Evolutionary conservation across 495 filamentous ascomycete genomes (phyloP).

Genomic region (Talaromyces ruber): DNA sequence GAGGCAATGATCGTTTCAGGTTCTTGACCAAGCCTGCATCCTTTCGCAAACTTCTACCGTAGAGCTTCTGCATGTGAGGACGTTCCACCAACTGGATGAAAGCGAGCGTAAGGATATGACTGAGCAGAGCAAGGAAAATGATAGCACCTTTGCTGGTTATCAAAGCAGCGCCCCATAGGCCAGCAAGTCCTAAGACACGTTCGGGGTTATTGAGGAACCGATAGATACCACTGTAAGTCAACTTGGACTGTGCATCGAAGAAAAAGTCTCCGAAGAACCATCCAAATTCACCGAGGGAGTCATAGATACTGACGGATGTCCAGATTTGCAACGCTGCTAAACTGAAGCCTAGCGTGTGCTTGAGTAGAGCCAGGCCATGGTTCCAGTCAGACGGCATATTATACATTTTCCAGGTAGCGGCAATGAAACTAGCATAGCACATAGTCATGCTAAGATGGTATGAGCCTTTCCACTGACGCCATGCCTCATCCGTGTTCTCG

Average conservation of each 20-base stretch:
- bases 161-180: constrained; percentile 91
- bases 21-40: constrained; percentile 89
- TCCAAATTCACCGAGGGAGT: constrained; percentile 93
- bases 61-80: constrained; percentile 98
- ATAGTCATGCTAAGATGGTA: constrained; percentile 88
- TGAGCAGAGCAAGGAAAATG: constrained; percentile 74
- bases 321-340: constrained; percentile 83
- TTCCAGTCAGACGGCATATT: constrained; percentile 73
- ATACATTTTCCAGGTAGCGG: constrained; percentile 96
- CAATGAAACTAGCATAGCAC: constrained; percentile 82
- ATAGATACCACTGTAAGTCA: constrained; percentile 96
- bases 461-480: constrained; percentile 95
- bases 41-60: constrained; percentile 71
- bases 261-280: constrained; percentile 99
- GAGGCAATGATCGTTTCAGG: constrained; percentile 78
- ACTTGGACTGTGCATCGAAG: constrained; percentile 69
- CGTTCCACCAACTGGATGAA: constrained; percentile 94
- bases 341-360: constrained; percentile 75
- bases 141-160: constrained; percentile 82
- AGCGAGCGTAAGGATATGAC: constrained; percentile 72
- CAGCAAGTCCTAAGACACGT: constrained; percentile 84
- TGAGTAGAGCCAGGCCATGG: constrained; percentile 72
- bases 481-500: constrained; percentile 81
- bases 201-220: constrained; percentile 97
- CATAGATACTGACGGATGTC: constrained; percentile 90